Evolutionary conservation across 2,329 filamentous ascomycete species (phyloP), one percentile per base, ranked within the genome.

Genomic region (Trichocomaceae sp.): DNA sequence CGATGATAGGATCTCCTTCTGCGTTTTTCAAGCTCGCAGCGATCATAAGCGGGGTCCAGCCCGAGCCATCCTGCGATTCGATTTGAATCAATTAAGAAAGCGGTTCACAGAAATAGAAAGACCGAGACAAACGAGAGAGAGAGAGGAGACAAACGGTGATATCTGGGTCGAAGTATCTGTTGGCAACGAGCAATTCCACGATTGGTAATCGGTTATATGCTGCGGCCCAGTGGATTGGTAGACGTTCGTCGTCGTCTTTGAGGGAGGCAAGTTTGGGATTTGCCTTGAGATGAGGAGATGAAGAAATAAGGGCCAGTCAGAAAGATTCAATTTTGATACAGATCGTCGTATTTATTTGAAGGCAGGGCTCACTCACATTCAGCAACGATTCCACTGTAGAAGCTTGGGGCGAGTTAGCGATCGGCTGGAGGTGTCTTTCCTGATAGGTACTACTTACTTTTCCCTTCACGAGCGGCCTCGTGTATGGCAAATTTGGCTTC

Each of bases 161-260:
- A 70, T 97, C 91, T 0, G 88, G 82, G 67, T 97, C 90, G 66
- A 96, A 96, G 57, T 79, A 78, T 63, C 85, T 85, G 58, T 79
- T 77, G 54, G 87, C 79, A 2, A 87, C 79, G 3, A 97, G 77
- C 19, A 92, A 69, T 49, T 86, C 78, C 17, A 88, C 84, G 57
- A 96, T 90, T 22, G 85, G 81, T 6, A 86, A 73, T 61, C 84
- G 85, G 68, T 93, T 95, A 70, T 88, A 87, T 20, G 91, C 93
- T 1, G 84, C 83, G 0, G 93, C 92, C 93, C 93, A 99, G 77
- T 99, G 93, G 55, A 97, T 84, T 2, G 93, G 86, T 37, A 96
- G 82, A 45, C 93, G 88, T 15, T 90, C 89, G 69, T 99, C 93
- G 48, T 88, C 86, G 65, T 99, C 93, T 65, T 76, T 77, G 64